Evolutionary conservation across 2,329 filamentous ascomycete genomes (phyloP), one percentile per base, ranked within the genome.

Genomic region (Aureobasidium namibiae): DNA sequence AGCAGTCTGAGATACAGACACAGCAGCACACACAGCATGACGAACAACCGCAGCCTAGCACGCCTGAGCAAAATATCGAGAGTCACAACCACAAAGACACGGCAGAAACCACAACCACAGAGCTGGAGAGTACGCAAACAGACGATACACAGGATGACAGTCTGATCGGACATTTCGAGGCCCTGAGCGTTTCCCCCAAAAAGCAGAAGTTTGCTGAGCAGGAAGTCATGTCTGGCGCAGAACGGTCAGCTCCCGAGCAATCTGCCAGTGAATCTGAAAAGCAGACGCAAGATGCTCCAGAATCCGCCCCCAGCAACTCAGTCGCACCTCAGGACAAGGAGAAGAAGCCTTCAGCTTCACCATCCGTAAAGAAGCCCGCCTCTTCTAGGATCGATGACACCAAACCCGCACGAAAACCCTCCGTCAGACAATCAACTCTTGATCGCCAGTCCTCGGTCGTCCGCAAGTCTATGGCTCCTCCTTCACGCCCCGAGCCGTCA

Each of bases 301-400:
- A 49, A 11, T 9, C 45, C 9, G 16, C n/a, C 10, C 16, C 16
- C 23, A 23, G 23, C 23, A 24, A 23, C 13, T 3, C 33, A 3
- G 6, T 10, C 18, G 1, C 9, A 38, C 9, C 33, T 29, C 18
- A 52, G 11, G 11, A 21, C 26, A 36, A 45, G 31, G 7, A 26
- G 8, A 44, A 24, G 39, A 45, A 44, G 14, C 9, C 76, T 8
- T 71, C 81, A 2, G 78, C 81, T 57, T 72, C 76, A 41, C n/a
- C n/a, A n/a, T n/a, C n/a, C n/a, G n/a, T n/a, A n/a, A n/a, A n/a
- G n/a, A n/a, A n/a, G n/a, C n/a, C n/a, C n/a, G n/a, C n/a, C n/a
- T 69, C 80, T 33, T 26, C 56, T 31, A 52, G 33, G 3, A 5
- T 39, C 18, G 52, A 56, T 6, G 4, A 29, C 10, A n/a, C 26